Evolutionary conservation across 2,329 filamentous ascomycete species (phyloP).

Genomic region (Aspergillus floridensis): DNA sequence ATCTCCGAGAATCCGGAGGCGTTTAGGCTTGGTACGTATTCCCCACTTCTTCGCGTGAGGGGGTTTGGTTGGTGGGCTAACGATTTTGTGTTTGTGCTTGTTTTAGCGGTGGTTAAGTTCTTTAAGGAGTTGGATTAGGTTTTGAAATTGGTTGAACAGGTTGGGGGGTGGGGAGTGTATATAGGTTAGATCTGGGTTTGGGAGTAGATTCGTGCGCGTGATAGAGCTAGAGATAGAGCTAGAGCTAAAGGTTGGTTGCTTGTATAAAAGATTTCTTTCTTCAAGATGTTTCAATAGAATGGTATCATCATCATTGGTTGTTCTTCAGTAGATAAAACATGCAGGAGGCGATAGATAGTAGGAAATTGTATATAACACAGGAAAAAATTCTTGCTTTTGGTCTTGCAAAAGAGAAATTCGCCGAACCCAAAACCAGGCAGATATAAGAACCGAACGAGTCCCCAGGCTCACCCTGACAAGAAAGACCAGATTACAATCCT

Average conservation of each 20-base stretch:
- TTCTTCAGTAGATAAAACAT: neutral
- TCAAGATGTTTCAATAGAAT: neutral
- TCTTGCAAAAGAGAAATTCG: neutral
- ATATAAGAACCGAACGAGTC: neutral
- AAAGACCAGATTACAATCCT: neutral
- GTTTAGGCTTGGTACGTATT: constrained; percentile 34
- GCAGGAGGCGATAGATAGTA: neutral
- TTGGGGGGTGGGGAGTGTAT: neutral
- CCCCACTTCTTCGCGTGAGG: no score
- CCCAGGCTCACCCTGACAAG: constrained; percentile 3
- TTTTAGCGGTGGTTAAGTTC: constrained; percentile 35
- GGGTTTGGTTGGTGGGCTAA: neutral
- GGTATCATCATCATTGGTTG: neutral
- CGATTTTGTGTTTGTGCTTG: neutral
- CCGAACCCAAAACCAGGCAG: neutral
- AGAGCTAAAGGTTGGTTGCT: neutral
- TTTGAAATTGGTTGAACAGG: neutral
- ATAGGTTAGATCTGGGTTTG: neutral
- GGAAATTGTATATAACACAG: neutral
- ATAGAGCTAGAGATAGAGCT: neutral
- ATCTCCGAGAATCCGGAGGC: constrained; percentile 46
- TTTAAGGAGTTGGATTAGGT: constrained; percentile 18
- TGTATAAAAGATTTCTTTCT: no score
- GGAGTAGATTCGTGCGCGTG: no score
- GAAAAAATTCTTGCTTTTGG: neutral